Evolutionary conservation across 2,329 filamentous ascomycete species (phyloP), one percentile per base, ranked within the genome.

Genomic region (Exophiala sideris): DNA sequence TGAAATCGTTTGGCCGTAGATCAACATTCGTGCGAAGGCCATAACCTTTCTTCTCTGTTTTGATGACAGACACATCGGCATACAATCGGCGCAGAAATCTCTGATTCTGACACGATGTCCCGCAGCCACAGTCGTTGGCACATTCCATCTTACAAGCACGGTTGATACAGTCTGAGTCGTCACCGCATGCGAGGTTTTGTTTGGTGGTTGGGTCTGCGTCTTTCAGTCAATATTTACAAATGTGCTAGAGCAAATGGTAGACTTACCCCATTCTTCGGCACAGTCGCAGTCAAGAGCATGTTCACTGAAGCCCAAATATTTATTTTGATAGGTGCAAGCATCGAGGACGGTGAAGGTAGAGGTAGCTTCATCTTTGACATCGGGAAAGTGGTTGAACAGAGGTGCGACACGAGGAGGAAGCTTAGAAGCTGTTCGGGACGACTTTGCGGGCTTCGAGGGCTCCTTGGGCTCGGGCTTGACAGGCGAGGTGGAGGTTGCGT

Each of bases 61-160:
- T 92, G 78, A 99, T 95, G 66, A 99, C 92, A 1, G 91, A 88
- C 55, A 99, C 94, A 63, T 88, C 76, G 66, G 92, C 91, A 68
- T 94, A 97, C 66, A 95, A 83, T 71, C 87, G 91, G 64, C 84
- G 87, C 71, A 95, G 89, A 66, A 99, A 97, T 57, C 94, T 87
- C 71, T 96, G 91, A 68, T 99, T 99, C 70, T 95, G 89, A 71
- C 94, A 99, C 45, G 83, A 84, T 35, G 83, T 77, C 50, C 91
- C 91, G 71, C 94, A 99, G 67, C 90, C 89, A 72, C 91, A 94
- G 63, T 91, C 87, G 57, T 84, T 84, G 34, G 89, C 81, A 70
- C 94, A 99, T 75, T 99, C 94, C 83, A 97, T 96, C 72, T 96
- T 97, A 54, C 92, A 97, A 54, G 90, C 89, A 66, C 94, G 88